Evolutionary conservation across 805 yeast genomes (phyloP).

Genomic region (Pichia heedii): DNA sequence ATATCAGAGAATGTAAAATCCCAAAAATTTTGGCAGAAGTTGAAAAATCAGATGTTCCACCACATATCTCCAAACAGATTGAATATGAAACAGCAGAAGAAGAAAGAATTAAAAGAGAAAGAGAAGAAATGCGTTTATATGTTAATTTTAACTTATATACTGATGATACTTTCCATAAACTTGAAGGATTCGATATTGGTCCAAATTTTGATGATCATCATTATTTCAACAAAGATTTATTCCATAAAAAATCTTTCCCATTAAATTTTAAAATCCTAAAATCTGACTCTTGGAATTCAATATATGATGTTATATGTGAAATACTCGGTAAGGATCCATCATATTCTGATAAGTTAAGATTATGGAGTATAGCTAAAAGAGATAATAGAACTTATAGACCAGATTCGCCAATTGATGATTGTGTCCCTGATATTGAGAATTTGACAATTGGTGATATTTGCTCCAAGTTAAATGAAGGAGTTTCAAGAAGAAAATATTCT

Average conservation of each 20-base stretch:
- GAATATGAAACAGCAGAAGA: constrained; percentile 52
- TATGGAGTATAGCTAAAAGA: constrained; percentile 60
- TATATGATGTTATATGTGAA: constrained; percentile 42
- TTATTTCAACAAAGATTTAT: constrained; percentile 42
- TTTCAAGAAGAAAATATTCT: constrained; percentile 25
- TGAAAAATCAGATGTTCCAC: constrained; percentile 50
- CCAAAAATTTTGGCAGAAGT: constrained; percentile 52
- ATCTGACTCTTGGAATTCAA: constrained; percentile 41
- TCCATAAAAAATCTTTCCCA: constrained; percentile 41
- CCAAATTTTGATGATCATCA: constrained; percentile 44
- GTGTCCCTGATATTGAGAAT: constrained; percentile 18
- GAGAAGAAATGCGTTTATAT: constrained; percentile 64
- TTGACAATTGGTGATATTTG: constrained; percentile 44
- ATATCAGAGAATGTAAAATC: constrained; percentile 57
- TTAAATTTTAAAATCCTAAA: constrained; percentile 43
- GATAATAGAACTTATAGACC: constrained; percentile 66
- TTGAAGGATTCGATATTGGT: constrained; percentile 69
- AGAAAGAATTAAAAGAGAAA: constrained; percentile 44
- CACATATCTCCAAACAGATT: constrained; percentile 57
- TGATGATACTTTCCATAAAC: constrained; percentile 42
- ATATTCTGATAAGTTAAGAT: constrained; percentile 25
- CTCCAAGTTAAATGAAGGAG: constrained; percentile 24
- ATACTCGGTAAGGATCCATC: constrained; percentile 28
- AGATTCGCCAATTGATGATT: constrained; percentile 32
- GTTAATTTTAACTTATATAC: constrained; percentile 50